Evolutionary conservation across 2,329 filamentous ascomycete genomes (phyloP), one percentile per base, ranked within the genome.

Genomic region (Aureobasidium mangrovei): DNA sequence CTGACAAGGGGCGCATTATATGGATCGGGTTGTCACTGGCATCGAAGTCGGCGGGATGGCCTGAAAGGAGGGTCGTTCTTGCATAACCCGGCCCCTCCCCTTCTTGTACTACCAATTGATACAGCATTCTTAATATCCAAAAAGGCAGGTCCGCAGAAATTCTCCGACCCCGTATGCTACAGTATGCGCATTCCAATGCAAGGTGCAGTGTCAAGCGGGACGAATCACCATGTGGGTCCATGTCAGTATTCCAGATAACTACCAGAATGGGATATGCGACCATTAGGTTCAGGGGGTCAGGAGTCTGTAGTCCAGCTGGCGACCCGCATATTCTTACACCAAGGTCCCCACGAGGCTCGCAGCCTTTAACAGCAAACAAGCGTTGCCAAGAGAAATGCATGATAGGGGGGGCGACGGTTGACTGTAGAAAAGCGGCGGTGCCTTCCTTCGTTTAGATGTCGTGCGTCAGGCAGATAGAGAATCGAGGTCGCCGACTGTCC

Each of bases 251-350:
- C 27, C 26, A 40, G 35, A 39, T 28, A 3, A 41, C 33, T 33
- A 35, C 47, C 47, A 33, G 31, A 51, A 33, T 24, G 18, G 47
- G 38, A 18, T 18, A 28, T 35, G 27, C 3, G 27, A 31, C 27
- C 27, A 49, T 40, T 40, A 49, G 46, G 46, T 41, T 51, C 38
- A 41, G 38, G 47, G 39, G 47, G n/a, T 9, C n/a, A 41, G 45
- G 32, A 49, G 38, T 40, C 29, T 38, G 39, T 35, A 28, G 6
- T 18, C 18, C 18, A 18, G 18, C 18, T 18, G 18, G 18, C 18
- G 18, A 18, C 18, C 18, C 18, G 18, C 18, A 18, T 18, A 41
- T 36, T 32, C 47, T 42, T 24, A 7, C 36, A 18, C 18, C 4
- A 41, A 33, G 18, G 29, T 7, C 36, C 47, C 47, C 47, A 51